Evolutionary conservation across 768 basidiomycete genomes (phyloP), one percentile per base, ranked within the genome.

Genomic region (Pholiota molesta): DNA sequence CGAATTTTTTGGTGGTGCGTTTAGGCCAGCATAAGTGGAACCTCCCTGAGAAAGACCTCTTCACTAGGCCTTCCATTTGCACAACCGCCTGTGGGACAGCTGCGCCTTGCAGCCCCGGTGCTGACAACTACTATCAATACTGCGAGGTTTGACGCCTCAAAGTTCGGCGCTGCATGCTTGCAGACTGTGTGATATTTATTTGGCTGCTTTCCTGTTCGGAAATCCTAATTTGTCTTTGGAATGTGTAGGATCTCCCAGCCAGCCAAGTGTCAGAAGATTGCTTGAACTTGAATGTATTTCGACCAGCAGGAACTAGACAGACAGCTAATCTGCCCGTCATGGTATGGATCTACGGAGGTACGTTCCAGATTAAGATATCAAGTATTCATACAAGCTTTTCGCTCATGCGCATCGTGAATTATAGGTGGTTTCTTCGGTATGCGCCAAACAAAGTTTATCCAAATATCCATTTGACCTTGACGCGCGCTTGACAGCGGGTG

Each of bases 271-370:
- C 83, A 17, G 85, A 87, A 67, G 85, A 87, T 62, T 87, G 84
- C 64, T 72, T 87, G 52, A 84, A 83, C 26, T 72, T 86, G 54
- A 85, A 86, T 66, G 70, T 88, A 4, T 83, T 83, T 57, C 74
- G 82, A 16, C 85, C 86, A 0, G 74, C 78, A 0, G 76, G 77
- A 11, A 60, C 70, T 13, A 39, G 39, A 9, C 7, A 62, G 3
- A 62, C 64, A 42, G 67, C 73, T 4, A 68, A 66, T 26, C 64
- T 81, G 6, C 78, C 79, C 11, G 73, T 81, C 47, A 76, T 78
- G 61, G 64, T 73, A 62, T 55, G 52, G 42, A 23, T 56, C 19
- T 66, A 62, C 2, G 71, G 69, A 19, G 65, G 69, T 47, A 67
- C 28, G 44, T 55, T 23, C 21, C 0, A 0, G 17, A 19, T 52